Conservation (phyloP, 371 early-diverging fungal species). For the Fennellomyces sp. region DNA sequence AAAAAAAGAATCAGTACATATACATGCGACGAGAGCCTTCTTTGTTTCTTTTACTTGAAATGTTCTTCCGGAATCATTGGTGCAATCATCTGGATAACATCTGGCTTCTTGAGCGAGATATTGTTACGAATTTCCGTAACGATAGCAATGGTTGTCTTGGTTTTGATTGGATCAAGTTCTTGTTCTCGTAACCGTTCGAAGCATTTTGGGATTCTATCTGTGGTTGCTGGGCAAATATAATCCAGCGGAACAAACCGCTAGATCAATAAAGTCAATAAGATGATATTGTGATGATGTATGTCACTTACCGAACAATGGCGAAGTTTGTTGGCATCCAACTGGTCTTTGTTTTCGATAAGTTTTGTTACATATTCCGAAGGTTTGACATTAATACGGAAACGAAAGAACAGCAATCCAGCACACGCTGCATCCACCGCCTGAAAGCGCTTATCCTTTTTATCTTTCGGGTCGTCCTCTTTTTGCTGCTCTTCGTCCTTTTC, state of each 20-base stretch:
- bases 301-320: constrained; percentile 44
- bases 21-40: too few species aligned
- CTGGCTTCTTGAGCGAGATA: constrained; percentile 37
- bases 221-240: constrained; percentile 52
- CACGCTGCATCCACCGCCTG: constrained; percentile 61
- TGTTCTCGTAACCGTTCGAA: constrained; percentile 34
- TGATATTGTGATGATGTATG: too few species aligned
- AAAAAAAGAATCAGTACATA: neutral
- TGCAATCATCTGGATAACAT: constrained; percentile 43
- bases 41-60: constrained; percentile 43
- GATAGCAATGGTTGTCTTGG: constrained; percentile 40
- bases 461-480: constrained; percentile 19
- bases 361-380: constrained; percentile 45
- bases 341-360: constrained; percentile 32
- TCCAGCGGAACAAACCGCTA: constrained; percentile 57
- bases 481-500: constrained; percentile 24
- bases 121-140: constrained; percentile 53
- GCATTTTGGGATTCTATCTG: constrained; percentile 38
- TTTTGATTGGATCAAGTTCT: constrained; percentile 15
- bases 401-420: constrained; percentile 53
- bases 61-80: constrained; percentile 41
- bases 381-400: constrained; percentile 52
- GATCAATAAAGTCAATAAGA: neutral
- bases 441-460: constrained; percentile 40
- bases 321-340: constrained; percentile 18